Conservation (phyloP, 2,329 filamentous ascomycete genomes). For the Nemania bipapillata region DNA sequence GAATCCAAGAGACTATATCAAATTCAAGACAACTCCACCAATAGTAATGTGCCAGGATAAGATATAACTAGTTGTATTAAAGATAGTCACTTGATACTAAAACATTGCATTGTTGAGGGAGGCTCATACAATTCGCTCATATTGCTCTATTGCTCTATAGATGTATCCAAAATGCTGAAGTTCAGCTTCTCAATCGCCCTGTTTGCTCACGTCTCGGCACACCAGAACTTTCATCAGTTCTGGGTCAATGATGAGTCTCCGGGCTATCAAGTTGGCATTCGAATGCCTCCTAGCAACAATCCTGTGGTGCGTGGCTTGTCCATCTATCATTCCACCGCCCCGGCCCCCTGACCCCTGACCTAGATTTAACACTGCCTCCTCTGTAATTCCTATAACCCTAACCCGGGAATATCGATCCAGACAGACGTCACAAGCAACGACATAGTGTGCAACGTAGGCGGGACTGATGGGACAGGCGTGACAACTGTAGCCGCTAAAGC, state of each 20-base stretch:
- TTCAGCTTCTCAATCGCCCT: constrained; percentile 44
- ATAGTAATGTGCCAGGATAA: neutral
- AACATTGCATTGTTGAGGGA: no score
- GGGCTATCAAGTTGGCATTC: constrained; percentile 50
- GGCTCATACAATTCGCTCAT: neutral
- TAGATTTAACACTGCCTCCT: neutral
- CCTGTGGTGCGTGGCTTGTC: constrained; percentile 42
- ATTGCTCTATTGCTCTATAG: neutral
- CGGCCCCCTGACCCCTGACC: no score
- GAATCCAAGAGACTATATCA: neutral
- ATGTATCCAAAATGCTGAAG: constrained; percentile 44
- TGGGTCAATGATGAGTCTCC: constrained; percentile 55
- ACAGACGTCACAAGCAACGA: constrained; percentile 46
- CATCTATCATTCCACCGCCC: neutral
- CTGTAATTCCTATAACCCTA: neutral
- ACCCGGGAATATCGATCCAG: constrained; percentile 17
- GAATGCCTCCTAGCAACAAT: constrained; percentile 47
- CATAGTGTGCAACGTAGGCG: constrained; percentile 47
- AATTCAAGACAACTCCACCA: constrained; percentile 11
- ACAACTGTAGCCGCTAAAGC: constrained; percentile 49
- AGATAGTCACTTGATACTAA: neutral
- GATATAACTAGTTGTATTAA: neutral
- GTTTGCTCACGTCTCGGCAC: constrained; percentile 48
- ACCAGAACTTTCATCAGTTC: constrained; percentile 57
- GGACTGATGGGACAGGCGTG: constrained; percentile 46